A percentile compares a stretch with the other conserved stretches of the same genome.
These are phyloP conservation scores for Quercus berberidifolia DNA, from an alignment of 306 rosid genomes.

Conservation along the genomic window DNA sequence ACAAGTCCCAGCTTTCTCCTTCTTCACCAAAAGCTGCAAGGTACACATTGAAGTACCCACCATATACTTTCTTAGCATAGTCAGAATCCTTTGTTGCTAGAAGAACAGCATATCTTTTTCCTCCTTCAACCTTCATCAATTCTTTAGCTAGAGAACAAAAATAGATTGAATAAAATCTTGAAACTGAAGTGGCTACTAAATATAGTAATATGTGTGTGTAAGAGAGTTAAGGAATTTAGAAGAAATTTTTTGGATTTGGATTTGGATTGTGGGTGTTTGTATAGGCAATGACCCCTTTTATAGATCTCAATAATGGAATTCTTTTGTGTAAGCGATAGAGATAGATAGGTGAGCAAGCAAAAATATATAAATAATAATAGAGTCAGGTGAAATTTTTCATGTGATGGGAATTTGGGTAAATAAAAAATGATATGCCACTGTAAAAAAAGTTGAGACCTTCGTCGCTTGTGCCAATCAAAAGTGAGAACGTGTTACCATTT, in stretches of 20 bases:
- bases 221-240: not conserved
- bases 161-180: not conserved
- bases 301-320: not conserved
- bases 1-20: constrained; percentile 68
- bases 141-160: not conserved
- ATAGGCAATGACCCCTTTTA: constrained; percentile 4
- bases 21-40: constrained; percentile 54
- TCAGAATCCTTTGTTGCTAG: constrained; percentile 61
- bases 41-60: constrained; percentile 58
- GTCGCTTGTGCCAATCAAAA: not conserved
- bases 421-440: not conserved
- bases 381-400: not conserved
- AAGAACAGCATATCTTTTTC: constrained; percentile 45
- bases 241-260: not conserved
- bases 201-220: not conserved
- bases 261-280: not conserved
- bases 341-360: too few relatives aligned
- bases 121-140: constrained; percentile 9
- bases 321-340: too few relatives aligned
- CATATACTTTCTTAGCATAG: constrained; percentile 48
- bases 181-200: not conserved
- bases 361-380: too few relatives aligned
- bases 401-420: too few relatives aligned
- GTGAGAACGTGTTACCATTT: not conserved
- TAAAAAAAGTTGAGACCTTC: not conserved